Evolutionary conservation across 805 yeast species (phyloP).

Genomic region (Saturnispora quitensis): DNA sequence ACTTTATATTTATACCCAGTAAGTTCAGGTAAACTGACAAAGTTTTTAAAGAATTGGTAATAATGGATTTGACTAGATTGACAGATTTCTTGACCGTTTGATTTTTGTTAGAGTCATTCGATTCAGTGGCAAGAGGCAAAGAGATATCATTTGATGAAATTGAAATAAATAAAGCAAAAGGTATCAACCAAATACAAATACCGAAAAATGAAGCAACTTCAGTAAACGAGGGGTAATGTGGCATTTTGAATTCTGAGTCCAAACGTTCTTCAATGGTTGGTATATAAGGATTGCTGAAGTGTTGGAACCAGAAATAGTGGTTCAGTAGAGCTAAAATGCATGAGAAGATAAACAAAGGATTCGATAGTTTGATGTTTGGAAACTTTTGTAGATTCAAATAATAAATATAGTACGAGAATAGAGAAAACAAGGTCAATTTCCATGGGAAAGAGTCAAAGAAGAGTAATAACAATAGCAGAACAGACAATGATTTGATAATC

Average conservation of each 20-base stretch:
- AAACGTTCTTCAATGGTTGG: conserved; percentile 60
- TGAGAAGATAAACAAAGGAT: conserved; percentile 61
- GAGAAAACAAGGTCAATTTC: conserved; percentile 53
- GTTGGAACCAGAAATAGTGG: conserved; percentile 84
- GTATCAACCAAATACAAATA: conserved; percentile 85
- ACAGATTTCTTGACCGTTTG: conserved; percentile 34
- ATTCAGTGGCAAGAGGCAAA: conserved; percentile 44
- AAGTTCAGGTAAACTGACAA: conserved; percentile 38
- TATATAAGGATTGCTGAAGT: conserved; percentile 63
- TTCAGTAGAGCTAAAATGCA: conserved; percentile 67
- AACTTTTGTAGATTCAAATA: conserved; percentile 69
- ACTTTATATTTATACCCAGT: conserved; percentile 51
- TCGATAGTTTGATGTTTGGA: conserved; percentile 71
- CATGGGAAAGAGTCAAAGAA: conserved; percentile 76
- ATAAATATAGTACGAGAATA: conserved; percentile 64
- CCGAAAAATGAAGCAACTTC: conserved; percentile 97
- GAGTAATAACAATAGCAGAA: conserved; percentile 40
- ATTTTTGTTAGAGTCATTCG: conserved; percentile 15
- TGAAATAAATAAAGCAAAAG: conserved; percentile 85
- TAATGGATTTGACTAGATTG: conserved; percentile 62
- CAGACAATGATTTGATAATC: conserved; percentile 55
- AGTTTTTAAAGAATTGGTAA: conserved; percentile 42
- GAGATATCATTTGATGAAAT: conserved; percentile 86
- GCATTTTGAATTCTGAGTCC: conserved; percentile 49
- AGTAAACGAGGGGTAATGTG: conserved; percentile 68